Evolutionary conservation across 139 green algal genomes (phyloP).

Genomic region (Chlamydomonas urium): DNA sequence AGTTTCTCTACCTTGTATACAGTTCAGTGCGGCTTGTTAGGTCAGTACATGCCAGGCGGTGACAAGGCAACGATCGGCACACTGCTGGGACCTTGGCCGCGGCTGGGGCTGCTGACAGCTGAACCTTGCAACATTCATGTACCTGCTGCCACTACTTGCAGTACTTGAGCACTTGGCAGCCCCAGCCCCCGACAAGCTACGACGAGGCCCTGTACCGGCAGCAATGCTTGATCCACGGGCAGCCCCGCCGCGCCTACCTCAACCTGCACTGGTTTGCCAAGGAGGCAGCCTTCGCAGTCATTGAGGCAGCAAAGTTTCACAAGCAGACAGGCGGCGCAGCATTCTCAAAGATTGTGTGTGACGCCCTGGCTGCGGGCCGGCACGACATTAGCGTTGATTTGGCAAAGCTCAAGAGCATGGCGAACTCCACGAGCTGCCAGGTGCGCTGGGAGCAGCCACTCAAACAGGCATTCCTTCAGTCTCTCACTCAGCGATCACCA

Average conservation of each 20-base stretch:
- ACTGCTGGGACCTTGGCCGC: too few relatives aligned
- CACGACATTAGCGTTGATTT: background rate
- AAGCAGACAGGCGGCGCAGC: background rate
- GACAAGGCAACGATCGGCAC: too few relatives aligned
- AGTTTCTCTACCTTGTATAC: too few relatives aligned
- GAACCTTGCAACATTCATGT: too few relatives aligned
- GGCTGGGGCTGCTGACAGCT: too few relatives aligned
- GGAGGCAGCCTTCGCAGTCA: conserved; percentile 5
- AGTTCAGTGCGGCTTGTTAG: too few relatives aligned
- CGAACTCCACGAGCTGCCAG: background rate
- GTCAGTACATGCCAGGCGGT: too few relatives aligned
- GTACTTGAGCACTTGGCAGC: too few relatives aligned
- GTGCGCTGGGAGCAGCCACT: background rate
- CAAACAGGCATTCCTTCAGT: background rate
- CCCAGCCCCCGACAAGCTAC: too few relatives aligned
- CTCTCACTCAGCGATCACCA: background rate
- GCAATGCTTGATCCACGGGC: conserved; percentile 43
- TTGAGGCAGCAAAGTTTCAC: conserved; percentile 4
- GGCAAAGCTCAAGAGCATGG: background rate
- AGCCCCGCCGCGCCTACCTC: conserved; percentile 20
- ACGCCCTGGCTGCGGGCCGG: too few relatives aligned
- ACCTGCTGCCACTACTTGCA: too few relatives aligned
- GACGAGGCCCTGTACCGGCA: conserved; percentile 43
- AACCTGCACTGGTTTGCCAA: conserved; percentile 35
- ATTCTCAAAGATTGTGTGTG: too few relatives aligned